Percentiles rank a stretch among this genome's conserved stretches.
phyloP scores from a whole-genome alignment of 352 stramenopile species.

The Albugo laibachii region DNA sequence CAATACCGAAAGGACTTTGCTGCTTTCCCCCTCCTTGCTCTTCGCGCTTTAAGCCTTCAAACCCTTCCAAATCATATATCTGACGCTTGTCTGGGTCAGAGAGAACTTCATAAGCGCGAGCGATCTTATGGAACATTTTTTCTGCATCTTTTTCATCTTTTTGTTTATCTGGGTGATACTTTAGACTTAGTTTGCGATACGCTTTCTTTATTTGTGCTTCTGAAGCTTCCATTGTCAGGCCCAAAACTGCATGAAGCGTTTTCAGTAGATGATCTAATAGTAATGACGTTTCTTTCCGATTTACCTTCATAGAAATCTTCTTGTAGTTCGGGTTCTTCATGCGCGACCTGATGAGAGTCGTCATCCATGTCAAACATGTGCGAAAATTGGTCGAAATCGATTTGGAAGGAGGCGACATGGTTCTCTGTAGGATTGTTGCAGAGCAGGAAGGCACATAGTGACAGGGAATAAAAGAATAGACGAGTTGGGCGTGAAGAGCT shows the following conservation, averaged over 20 bases:
- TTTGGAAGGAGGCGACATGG: too few relatives aligned
- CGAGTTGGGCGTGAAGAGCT: too few relatives aligned
- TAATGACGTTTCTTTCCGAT: too few relatives aligned
- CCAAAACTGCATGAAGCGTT: conserved; percentile 21
- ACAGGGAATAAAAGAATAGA: too few relatives aligned
- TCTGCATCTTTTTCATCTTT: conserved; percentile 56
- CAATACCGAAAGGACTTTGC: conserved; percentile 25
- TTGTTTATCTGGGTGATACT: conserved; percentile 92
- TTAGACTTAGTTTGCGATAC: conserved; percentile 89
- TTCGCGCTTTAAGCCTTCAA: conserved; percentile 68
- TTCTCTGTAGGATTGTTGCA: too few relatives aligned
- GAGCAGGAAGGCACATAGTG: too few relatives aligned
- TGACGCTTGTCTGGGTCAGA: conserved; percentile 78
- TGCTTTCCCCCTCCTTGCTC: conserved; percentile 28
- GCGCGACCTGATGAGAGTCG: too few relatives aligned
- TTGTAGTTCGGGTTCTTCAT: too few relatives aligned
- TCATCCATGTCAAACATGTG: too few relatives aligned
- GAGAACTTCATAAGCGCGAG: conserved; percentile 81
- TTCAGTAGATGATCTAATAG: too few relatives aligned
- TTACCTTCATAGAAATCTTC: too few relatives aligned
- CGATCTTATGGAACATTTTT: conserved; percentile 80
- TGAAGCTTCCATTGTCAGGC: conserved; percentile 55
- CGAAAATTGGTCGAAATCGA: too few relatives aligned
- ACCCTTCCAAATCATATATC: conserved; percentile 84
- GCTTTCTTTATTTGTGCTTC: conserved; percentile 89